Conservation (phyloP, 257 asterid genomes). For the Solanum medicagineum region DNA sequence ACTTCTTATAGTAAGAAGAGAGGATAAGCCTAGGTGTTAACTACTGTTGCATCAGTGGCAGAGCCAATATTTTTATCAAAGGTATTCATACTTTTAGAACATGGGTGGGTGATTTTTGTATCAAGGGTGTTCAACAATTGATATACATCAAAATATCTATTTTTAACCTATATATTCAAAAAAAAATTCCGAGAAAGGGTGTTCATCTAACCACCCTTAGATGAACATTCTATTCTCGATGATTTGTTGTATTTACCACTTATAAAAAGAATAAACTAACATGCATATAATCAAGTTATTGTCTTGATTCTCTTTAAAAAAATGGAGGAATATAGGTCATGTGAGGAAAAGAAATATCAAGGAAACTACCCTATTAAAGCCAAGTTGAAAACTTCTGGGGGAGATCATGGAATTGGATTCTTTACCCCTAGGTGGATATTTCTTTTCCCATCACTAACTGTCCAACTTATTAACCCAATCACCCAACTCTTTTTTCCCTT, state of each 20-base stretch:
- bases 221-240: background rate
- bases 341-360: slow-evolving; percentile 24
- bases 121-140: too few relatives aligned
- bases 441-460: background rate
- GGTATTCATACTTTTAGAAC: too few relatives aligned
- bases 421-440: slow-evolving; percentile 15
- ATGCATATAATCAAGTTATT: background rate
- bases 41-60: background rate
- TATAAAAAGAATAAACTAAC: background rate
- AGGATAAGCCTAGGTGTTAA: background rate
- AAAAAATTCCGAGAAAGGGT: accelerated
- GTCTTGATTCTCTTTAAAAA: background rate
- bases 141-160: too few relatives aligned
- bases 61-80: too few relatives aligned
- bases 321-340: background rate
- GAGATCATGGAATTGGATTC: slow-evolving; percentile 23
- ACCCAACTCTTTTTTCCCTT: background rate
- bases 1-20: background rate
- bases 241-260: slow-evolving; percentile 5
- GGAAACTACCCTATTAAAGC: slow-evolving; percentile 25
- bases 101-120: too few relatives aligned
- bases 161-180: too few relatives aligned
- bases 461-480: too few relatives aligned
- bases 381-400: slow-evolving; percentile 1
- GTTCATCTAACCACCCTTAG: too few relatives aligned